Percentiles rank a stretch among this genome's conserved stretches.
Evolutionary conservation across 2,329 filamentous ascomycete species (phyloP).

Genomic region (Exophiala sp.): DNA sequence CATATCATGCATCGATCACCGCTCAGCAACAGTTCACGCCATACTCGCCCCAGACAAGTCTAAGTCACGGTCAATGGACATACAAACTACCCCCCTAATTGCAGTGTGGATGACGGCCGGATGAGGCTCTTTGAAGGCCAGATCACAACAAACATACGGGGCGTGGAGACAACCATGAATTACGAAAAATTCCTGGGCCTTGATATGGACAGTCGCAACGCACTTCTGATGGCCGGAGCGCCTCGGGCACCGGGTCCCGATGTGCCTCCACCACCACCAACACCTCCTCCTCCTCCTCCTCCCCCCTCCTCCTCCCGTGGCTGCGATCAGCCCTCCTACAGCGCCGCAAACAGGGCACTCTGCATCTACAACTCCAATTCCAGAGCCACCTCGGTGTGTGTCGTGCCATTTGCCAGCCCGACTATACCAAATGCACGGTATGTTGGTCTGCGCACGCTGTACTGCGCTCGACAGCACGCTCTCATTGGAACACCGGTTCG

Average conservation of each 20-base stretch:
- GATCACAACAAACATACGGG: conserved; percentile 9
- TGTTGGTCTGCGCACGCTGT: background rate
- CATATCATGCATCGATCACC: background rate
- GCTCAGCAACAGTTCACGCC: background rate
- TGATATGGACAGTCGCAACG: conserved; percentile 5
- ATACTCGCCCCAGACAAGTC: conserved; percentile 3
- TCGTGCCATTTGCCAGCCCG: background rate
- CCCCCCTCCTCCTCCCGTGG: conserved; percentile 1
- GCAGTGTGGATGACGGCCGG: background rate
- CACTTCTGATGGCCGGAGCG: conserved; percentile 7
- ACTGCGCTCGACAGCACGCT: background rate
- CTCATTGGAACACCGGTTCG: background rate
- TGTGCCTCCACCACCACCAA: background rate
- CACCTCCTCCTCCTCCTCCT: too few relatives aligned
- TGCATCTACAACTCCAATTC: background rate
- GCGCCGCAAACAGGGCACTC: conserved; percentile 3
- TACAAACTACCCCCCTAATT: background rate
- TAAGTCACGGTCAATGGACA: conserved; percentile 1
- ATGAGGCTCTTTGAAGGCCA: conserved; percentile 9
- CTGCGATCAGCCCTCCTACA: conserved; percentile 1
- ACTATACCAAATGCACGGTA: background rate
- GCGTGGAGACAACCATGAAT: conserved; percentile 13
- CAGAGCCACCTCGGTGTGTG: background rate
- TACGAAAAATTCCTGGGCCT: conserved; percentile 10
- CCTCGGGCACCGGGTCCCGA: background rate